Evolutionary conservation across 164 flowering plant genomes (phyloP).

Genomic region (Annona squamosa): DNA sequence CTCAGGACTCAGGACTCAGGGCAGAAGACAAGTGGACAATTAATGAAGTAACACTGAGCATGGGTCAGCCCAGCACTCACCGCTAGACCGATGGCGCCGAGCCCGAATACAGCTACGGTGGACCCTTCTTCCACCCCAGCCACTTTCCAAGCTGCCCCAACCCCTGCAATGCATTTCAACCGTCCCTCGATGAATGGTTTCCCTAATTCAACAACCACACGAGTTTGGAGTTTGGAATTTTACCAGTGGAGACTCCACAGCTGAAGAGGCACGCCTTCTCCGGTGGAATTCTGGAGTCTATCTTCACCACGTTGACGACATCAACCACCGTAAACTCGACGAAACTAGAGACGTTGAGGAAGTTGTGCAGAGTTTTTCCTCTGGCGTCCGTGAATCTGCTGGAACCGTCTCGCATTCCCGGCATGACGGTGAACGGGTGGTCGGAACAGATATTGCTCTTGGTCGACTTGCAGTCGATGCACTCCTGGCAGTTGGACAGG

Average conservation of each 20-base stretch:
- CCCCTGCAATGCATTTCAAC: conserved; percentile 25
- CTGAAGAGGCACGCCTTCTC: conserved; percentile 62
- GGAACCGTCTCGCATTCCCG: conserved; percentile 39
- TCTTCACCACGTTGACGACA: conserved; percentile 33
- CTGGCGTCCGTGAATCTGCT: conserved; percentile 36
- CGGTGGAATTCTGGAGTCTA: conserved; percentile 23
- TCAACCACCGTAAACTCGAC: conserved; percentile 61
- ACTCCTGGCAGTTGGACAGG: conserved; percentile 40
- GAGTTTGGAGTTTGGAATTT: background rate
- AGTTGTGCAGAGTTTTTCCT: conserved; percentile 35
- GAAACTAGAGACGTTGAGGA: conserved; percentile 48
- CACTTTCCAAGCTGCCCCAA: conserved; percentile 57
- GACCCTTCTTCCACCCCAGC: conserved; percentile 52
- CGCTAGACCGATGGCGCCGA: conserved; percentile 65
- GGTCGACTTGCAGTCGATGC: conserved; percentile 44
- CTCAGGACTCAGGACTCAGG: background rate
- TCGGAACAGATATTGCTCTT: conserved; percentile 46
- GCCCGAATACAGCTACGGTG: conserved; percentile 56
- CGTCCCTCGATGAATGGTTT: too few species aligned
- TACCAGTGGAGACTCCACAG: conserved; percentile 61
- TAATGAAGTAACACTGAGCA: background rate
- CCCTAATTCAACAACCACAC: background rate
- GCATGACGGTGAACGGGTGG: conserved; percentile 1
- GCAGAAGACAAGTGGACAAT: background rate
- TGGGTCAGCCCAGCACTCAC: conserved; percentile 20